phyloP scores from a whole-genome alignment of 495 filamentous ascomycete species.

The Penicillium subrubescens region DNA sequence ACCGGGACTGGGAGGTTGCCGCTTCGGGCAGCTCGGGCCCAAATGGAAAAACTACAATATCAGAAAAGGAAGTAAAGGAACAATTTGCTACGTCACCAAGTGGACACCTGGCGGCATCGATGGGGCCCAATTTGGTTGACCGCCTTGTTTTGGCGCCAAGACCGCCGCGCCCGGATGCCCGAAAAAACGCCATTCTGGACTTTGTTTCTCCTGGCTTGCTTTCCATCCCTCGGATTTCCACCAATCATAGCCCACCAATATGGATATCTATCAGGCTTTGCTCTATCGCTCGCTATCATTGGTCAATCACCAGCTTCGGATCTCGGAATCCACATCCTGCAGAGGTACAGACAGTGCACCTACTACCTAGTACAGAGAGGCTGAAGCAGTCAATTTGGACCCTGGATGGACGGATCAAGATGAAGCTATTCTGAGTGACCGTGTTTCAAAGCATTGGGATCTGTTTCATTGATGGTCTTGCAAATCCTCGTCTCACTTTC shows the following conservation, averaged over 20 bases:
- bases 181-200: background rate
- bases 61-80: background rate
- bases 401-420: background rate
- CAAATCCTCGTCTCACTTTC: background rate
- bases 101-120: slow-evolving; percentile 17
- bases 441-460: slow-evolving; percentile 22
- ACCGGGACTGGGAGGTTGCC: background rate
- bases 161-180: background rate
- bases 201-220: background rate
- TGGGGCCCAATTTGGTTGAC: slow-evolving; percentile 6
- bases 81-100: slow-evolving; percentile 12
- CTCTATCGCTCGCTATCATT: background rate
- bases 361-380: background rate
- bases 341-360: background rate
- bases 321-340: slow-evolving; percentile 2
- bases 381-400: slow-evolving; percentile 1
- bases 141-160: slow-evolving; percentile 11
- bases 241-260: slow-evolving; percentile 11
- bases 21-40: background rate
- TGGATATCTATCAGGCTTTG: background rate
- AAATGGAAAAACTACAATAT: background rate
- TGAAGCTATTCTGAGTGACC: slow-evolving; percentile 16
- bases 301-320: slow-evolving; percentile 3
- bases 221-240: slow-evolving; percentile 1
- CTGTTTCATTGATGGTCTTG: background rate